Percentiles rank a stretch among this genome's conserved stretches.
phyloP scores from a whole-genome alignment of 352 stramenopile genomes.

The Phytophthora hibernalis region DNA sequence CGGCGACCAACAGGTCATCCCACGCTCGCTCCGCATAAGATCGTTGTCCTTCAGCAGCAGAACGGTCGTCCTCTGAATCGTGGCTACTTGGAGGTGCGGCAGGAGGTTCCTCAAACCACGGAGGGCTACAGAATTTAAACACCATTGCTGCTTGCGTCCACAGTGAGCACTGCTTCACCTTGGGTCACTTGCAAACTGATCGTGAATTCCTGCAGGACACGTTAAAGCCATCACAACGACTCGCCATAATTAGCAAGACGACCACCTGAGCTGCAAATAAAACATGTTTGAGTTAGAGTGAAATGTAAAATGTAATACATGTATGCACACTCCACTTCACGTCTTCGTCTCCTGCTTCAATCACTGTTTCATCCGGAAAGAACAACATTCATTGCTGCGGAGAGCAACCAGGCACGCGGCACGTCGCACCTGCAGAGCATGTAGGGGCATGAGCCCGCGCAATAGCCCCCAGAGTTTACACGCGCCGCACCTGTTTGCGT shows the following conservation, averaged over 20 bases:
- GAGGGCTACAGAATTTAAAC: conserved; percentile 58
- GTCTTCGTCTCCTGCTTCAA: conserved; percentile 17
- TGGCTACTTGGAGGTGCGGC: conserved; percentile 13
- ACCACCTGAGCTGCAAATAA: conserved; percentile 6
- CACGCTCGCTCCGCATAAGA: conserved; percentile 30
- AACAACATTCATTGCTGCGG: conserved; percentile 12
- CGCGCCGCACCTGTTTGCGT: conserved; percentile 50
- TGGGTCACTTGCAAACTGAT: conserved; percentile 6
- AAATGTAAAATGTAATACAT: too few relatives aligned
- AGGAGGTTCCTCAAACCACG: conserved; percentile 34
- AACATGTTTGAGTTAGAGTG: conserved; percentile 22
- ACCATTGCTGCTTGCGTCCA: conserved; percentile 36
- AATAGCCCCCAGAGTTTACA: conserved; percentile 68
- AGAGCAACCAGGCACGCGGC: conserved; percentile 53
- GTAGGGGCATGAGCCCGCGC: conserved; percentile 39
- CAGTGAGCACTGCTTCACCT: not conserved
- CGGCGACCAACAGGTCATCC: conserved; percentile 34
- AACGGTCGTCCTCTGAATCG: conserved; percentile 29
- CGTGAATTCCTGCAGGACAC: conserved; percentile 2
- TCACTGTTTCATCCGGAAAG: conserved; percentile 10
- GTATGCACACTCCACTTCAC: not conserved
- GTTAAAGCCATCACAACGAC: not conserved
- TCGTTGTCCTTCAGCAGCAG: conserved; percentile 3
- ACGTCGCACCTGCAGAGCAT: conserved; percentile 34
- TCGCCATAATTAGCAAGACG: not conserved